phyloP scores from a whole-genome alignment of 352 stramenopile species.

The Pythium phragmiticola region DNA sequence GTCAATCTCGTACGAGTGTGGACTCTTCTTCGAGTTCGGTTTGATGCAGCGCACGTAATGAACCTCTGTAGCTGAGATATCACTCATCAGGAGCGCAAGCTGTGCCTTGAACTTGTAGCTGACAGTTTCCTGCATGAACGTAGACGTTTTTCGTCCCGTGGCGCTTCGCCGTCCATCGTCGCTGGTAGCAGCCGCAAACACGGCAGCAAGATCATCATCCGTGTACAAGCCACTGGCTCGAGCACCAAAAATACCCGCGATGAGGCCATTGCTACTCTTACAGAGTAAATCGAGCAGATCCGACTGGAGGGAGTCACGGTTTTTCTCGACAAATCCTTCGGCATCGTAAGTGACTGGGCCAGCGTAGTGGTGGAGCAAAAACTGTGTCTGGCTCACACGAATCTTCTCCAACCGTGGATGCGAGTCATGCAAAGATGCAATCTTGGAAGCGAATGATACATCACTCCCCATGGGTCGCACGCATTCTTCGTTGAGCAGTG shows the following conservation, averaged over 20 bases:
- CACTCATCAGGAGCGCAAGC: conserved; percentile 80
- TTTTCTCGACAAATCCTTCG: conserved; percentile 86
- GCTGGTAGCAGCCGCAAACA: conserved; percentile 47
- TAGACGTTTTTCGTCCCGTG: conserved; percentile 58
- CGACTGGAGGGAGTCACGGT: conserved; percentile 82
- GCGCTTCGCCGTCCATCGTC: conserved; percentile 39
- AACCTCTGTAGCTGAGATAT: conserved; percentile 83
- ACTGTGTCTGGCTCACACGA: conserved; percentile 69
- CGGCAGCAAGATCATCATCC: conserved; percentile 57
- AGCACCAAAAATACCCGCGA: conserved; percentile 72
- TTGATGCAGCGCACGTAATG: conserved; percentile 93
- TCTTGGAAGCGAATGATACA: conserved; percentile 86
- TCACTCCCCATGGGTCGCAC: conserved; percentile 88
- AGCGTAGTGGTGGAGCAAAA: conserved; percentile 84
- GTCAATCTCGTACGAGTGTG: conserved; percentile 81
- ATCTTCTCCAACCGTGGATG: conserved; percentile 79
- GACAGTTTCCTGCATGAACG: conserved; percentile 87
- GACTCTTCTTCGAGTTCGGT: conserved; percentile 83
- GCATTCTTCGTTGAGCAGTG: conserved; percentile 91
- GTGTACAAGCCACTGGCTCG: conserved; percentile 49
- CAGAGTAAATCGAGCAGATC: conserved; percentile 72
- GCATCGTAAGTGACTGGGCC: conserved; percentile 79
- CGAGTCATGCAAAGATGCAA: conserved; percentile 77
- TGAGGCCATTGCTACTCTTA: conserved; percentile 68
- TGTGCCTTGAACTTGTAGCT: conserved; percentile 91